phyloP scores from a whole-genome alignment of 805 yeast genomes.

The Candida lessepsii region DNA sequence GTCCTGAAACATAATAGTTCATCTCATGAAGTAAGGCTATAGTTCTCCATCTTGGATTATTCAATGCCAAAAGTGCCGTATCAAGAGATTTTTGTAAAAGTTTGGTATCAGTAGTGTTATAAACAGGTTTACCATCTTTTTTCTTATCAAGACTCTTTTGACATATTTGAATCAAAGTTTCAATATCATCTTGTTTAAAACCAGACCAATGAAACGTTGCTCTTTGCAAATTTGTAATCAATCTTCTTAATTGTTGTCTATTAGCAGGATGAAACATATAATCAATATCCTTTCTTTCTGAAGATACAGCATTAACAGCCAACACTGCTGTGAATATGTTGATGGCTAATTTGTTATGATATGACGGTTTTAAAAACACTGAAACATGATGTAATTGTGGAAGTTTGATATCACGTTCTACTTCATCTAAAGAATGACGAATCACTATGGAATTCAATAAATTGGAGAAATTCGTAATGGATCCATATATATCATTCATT shows the following conservation, averaged over 20 bases:
- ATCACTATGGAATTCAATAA: slow-evolving; percentile 51
- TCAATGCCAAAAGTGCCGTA: slow-evolving; percentile 48
- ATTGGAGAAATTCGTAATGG: slow-evolving; percentile 39
- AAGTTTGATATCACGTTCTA: slow-evolving; percentile 52
- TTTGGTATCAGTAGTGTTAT: slow-evolving; percentile 35
- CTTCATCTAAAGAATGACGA: slow-evolving; percentile 54
- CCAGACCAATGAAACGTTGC: slow-evolving; percentile 79
- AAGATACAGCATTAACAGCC: slow-evolving; percentile 71
- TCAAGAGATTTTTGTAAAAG: slow-evolving; percentile 45
- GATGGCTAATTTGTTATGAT: slow-evolving; percentile 57
- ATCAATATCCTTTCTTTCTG: slow-evolving; percentile 64
- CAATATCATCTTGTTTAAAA: slow-evolving; percentile 57
- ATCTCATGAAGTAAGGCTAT: slow-evolving; percentile 63
- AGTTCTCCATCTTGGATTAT: slow-evolving; percentile 56
- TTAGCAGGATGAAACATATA: slow-evolving; percentile 69
- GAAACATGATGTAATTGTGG: slow-evolving; percentile 62
- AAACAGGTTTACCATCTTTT: slow-evolving; percentile 23
- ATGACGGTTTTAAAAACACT: slow-evolving; percentile 59
- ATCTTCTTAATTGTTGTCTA: slow-evolving; percentile 50
- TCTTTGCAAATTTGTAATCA: slow-evolving; percentile 60
- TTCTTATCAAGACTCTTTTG: slow-evolving; percentile 42
- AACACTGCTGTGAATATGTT: slow-evolving; percentile 65
- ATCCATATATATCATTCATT: slow-evolving; percentile 35
- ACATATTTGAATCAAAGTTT: slow-evolving; percentile 50
- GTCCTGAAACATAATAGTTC: slow-evolving; percentile 50